Evolutionary conservation across 305 asterid species (phyloP).

Genomic region (Withania somnifera): DNA sequence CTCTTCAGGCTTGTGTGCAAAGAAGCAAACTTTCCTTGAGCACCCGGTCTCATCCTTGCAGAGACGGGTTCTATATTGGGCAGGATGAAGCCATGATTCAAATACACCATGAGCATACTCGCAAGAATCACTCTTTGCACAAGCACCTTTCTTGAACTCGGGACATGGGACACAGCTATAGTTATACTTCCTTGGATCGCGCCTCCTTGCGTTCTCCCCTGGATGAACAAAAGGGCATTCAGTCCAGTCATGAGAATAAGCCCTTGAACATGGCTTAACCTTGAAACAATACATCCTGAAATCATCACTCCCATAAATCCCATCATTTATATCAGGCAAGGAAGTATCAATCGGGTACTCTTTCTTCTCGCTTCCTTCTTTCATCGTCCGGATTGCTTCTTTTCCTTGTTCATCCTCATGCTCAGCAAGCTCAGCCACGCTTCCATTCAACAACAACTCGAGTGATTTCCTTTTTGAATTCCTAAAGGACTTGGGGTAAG

Average conservation of each 20-base stretch:
- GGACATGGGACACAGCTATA: slow-evolving; percentile 75
- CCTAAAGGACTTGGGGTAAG: slow-evolving; percentile 17
- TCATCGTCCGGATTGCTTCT: not conserved
- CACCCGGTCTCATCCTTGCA: slow-evolving; percentile 73
- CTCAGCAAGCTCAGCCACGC: slow-evolving; percentile 6
- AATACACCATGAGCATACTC: slow-evolving; percentile 70
- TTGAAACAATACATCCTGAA: slow-evolving; percentile 66
- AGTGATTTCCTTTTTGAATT: slow-evolving; percentile 19
- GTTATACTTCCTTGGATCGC: slow-evolving; percentile 49
- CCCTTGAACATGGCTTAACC: slow-evolving; percentile 62
- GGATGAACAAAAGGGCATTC: slow-evolving; percentile 80
- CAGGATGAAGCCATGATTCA: slow-evolving; percentile 74
- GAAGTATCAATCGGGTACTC: slow-evolving; percentile 43
- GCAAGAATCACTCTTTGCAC: slow-evolving; percentile 44
- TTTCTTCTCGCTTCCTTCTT: slow-evolving; percentile 27
- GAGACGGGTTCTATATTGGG: slow-evolving; percentile 52
- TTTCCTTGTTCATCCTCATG: slow-evolving; percentile 25
- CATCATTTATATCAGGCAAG: slow-evolving; percentile 58
- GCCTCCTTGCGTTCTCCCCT: slow-evolving; percentile 66
- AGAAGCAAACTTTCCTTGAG: slow-evolving; percentile 63
- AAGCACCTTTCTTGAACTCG: slow-evolving; percentile 55
- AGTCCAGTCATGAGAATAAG: slow-evolving; percentile 71
- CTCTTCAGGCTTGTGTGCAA: slow-evolving; percentile 59
- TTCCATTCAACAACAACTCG: slow-evolving; percentile 44
- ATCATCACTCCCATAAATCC: slow-evolving; percentile 54